Percentiles rank a stretch among this genome's conserved stretches.
phyloP scores from a whole-genome alignment of 2,329 filamentous ascomycete genomes.

The Ceratocystis huliohia region DNA sequence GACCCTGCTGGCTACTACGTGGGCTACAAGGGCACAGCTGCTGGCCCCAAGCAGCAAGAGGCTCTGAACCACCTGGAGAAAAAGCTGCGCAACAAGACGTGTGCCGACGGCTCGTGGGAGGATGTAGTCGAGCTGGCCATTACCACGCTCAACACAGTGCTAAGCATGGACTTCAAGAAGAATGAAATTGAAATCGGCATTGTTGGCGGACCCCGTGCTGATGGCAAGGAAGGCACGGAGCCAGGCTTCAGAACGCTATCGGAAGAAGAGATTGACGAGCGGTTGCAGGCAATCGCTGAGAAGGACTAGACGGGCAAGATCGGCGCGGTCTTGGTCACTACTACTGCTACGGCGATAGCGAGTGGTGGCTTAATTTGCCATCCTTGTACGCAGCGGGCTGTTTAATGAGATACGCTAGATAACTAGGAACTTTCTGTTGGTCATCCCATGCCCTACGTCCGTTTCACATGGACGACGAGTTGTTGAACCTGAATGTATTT shows the following conservation, averaged over 20 bases:
- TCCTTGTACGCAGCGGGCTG: constrained; percentile 9
- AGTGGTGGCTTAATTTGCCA: constrained; percentile 5
- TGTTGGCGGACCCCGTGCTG: constrained; percentile 71
- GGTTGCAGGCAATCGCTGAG: constrained; percentile 94
- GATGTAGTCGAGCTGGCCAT: constrained; percentile 97
- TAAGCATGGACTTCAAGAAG: constrained; percentile 99
- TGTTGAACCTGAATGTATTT: too few species aligned
- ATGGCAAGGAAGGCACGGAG: constrained; percentile 73
- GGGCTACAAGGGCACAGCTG: constrained; percentile 95
- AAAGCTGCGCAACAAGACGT: constrained; percentile 99
- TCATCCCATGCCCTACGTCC: too few species aligned
- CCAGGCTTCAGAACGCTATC: constrained; percentile 75
- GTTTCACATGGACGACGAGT: too few species aligned
- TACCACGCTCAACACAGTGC: constrained; percentile 82
- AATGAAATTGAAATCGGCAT: constrained; percentile 96
- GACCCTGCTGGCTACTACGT: constrained; percentile 97
- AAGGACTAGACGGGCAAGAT: constrained; percentile 59
- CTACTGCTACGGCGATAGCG: neutral
- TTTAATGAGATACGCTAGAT: constrained; percentile 20
- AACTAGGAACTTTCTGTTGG: neutral
- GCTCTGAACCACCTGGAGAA: constrained; percentile 97
- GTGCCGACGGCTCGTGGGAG: constrained; percentile 84
- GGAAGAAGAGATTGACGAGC: constrained; percentile 96
- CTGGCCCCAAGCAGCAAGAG: constrained; percentile 96
- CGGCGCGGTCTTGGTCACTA: neutral